Evolutionary conservation across 306 rosid species (phyloP), one percentile per base, ranked within the genome.

Genomic region (Leucaena leucocephala): DNA sequence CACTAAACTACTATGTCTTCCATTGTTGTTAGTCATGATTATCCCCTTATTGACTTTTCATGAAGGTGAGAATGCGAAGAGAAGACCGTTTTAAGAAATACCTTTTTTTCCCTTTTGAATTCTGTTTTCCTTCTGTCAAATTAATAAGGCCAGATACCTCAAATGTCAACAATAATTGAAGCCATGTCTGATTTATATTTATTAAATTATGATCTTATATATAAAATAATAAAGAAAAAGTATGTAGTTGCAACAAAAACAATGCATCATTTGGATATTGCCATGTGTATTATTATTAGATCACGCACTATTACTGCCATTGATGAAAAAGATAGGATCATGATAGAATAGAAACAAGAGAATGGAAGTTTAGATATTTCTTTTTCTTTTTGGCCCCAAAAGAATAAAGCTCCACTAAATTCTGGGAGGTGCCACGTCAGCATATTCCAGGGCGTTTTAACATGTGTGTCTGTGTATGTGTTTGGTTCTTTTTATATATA

Each of bases 351-450:
- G 72, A 81, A 83, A 77, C 66, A 80, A 78, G 81, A 68, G 40
- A 86, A 83, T 65, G 70, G 74, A 34, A 55, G 7, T 57, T 59
- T 61, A 80, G 78, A 82, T 72, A 68, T 80, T 39, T 16, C 38
- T 52, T 44, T 69, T n/a, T 19, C 27, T 27, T 36, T 58, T 65
- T 39, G 10, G 19, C 8, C 9, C 61, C 48, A 82, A 66, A 80
- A 44, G 21, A 69, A 69, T 69, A 74, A 65, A 80, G 55, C 74
- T 80, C 73, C 81, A 85, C 86, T 82, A 71, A 80, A 76, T 79
- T 62, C 62, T 72, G 83, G 85, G 93, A 76, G 77, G 77, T 76
- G 86, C 89, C 90, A 83, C 90, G 78, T 83, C 76, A 71, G 65
- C 76, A 74, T 72, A 84, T 59, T 79, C 83, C 76, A 55, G 12